A percentile compares a stretch with the other conserved stretches of the same genome.
Conservation (phyloP, 768 basidiomycete genomes). For the Hypsizygus marmoreus region DNA sequence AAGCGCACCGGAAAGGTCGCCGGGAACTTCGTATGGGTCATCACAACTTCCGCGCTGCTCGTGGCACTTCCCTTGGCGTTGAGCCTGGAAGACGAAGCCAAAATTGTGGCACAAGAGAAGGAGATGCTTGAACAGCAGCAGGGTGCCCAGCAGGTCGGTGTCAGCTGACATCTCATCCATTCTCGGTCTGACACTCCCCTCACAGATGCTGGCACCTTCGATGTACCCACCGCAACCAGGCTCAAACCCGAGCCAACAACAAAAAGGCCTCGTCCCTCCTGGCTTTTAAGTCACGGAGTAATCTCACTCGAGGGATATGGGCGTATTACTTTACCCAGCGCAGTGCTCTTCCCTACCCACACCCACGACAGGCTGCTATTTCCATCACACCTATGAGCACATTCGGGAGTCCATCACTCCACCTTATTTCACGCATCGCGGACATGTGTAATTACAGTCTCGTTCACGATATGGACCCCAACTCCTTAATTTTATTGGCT, state of each 20-base stretch:
- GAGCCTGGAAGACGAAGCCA: slow-evolving; percentile 94
- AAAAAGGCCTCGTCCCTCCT: slow-evolving; percentile 76
- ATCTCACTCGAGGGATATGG: slow-evolving; percentile 17
- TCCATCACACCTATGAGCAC: slow-evolving; percentile 11
- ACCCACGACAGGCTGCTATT: slow-evolving; percentile 24
- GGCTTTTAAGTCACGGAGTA: slow-evolving; percentile 61
- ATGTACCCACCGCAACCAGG: slow-evolving; percentile 49
- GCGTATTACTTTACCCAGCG: slow-evolving; percentile 14
- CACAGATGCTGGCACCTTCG: slow-evolving; percentile 79
- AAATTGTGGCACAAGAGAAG: slow-evolving; percentile 91
- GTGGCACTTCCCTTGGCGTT: slow-evolving; percentile 93
- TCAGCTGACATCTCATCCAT: slow-evolving; percentile 13
- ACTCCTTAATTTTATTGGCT: slow-evolving; percentile 15
- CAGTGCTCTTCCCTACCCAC: slow-evolving; percentile 14
- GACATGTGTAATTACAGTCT: slow-evolving; percentile 18
- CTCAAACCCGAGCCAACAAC: slow-evolving; percentile 38
- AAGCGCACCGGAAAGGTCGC: slow-evolving; percentile 70
- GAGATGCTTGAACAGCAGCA: slow-evolving; percentile 93
- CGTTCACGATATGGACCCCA: slow-evolving; percentile 8
- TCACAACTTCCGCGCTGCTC: slow-evolving; percentile 91
- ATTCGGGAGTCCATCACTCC: not conserved
- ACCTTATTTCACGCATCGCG: slow-evolving; percentile 7
- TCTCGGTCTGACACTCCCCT: slow-evolving; percentile 16
- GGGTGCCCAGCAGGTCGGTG: slow-evolving; percentile 85
- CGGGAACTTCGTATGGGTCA: slow-evolving; percentile 92